Base-by-base conservation (phyloP, 441 rosid species). In the Lepidium campestre region DNA sequence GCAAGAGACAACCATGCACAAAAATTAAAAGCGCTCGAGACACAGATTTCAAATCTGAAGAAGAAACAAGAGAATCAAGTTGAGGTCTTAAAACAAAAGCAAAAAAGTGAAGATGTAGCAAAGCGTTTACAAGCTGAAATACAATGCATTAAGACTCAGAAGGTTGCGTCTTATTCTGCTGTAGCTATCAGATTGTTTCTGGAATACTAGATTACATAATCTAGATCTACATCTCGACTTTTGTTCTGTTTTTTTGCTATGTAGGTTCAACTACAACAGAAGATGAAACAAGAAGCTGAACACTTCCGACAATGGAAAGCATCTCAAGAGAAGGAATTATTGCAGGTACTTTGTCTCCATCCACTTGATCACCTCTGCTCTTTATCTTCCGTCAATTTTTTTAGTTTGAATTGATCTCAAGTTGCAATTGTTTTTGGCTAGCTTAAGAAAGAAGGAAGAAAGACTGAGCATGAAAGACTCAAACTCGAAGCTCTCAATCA, bases 241-340 rank as follows among this genome's bases (percentile, higher is more conserved):
- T 47, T 73, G 13, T 27, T 68, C 52, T 18, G 18, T 7, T 11
- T 42, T 17, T 67, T 48, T 52, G 12, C 19, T 37, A 52, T 79
- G 18, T 35, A 87, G 93, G 90, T 87, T 82, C 90, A 87, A 67
- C 75, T 87, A 57, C 93, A 83, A 65, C 85, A 83, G 59, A 85
- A 80, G 73, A 85, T 85, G 77, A 85, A 85, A 75, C 90, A 85
- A 60, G 93, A 87, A 73, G 82, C 88, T 10, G 93, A 87, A 67
- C 93, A 85, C 59, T 85, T 87, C 75, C 88, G 93, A 15, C 88
- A 83, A 3, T 85, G 88, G 93, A 87, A 82, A 80, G 83, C 90
- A 70, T 82, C 81, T 64, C 80, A 83, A 46, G 88, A 87, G 42
- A 87, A 87, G 67, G 93, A 87, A 78, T 68, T 87, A 65, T 75